Conservation (phyloP, 495 filamentous ascomycete genomes). For the Neurospora sp. region DNA sequence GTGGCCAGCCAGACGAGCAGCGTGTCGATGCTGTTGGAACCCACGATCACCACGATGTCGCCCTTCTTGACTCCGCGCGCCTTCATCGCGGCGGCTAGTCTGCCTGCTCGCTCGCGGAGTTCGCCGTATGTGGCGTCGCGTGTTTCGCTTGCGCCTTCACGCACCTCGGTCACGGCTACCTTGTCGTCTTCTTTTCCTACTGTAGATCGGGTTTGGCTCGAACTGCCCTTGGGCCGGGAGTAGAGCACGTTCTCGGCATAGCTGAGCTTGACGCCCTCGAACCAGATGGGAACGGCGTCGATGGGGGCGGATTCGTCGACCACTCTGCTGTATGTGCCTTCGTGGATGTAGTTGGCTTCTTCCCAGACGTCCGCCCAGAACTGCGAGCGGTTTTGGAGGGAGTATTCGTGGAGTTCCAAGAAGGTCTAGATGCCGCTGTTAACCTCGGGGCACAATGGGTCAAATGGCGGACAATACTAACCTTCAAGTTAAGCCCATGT, state of each 20-base stretch:
- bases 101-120: constrained; percentile 44
- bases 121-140: constrained; percentile 53
- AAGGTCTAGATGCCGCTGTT: constrained; percentile 36
- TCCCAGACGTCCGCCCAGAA: constrained; percentile 62
- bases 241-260: constrained; percentile 56
- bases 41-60: constrained; percentile 62
- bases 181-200: constrained; percentile 57
- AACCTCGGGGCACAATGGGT: neutral
- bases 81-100: constrained; percentile 51
- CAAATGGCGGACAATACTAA: constrained; percentile 8
- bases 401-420: constrained; percentile 54
- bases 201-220: constrained; percentile 25
- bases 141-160: constrained; percentile 53
- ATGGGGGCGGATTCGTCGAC: constrained; percentile 60
- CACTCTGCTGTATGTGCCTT: constrained; percentile 46
- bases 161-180: constrained; percentile 58
- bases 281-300: constrained; percentile 59
- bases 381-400: constrained; percentile 44
- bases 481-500: constrained; percentile 32
- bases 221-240: constrained; percentile 25
- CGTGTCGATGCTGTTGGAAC: constrained; percentile 64
- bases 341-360: constrained; percentile 47
- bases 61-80: constrained; percentile 53
- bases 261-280: constrained; percentile 52
- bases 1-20: constrained; percentile 54